Percentiles rank a stretch among this genome's conserved stretches.
Conservation (phyloP, 2,329 filamentous ascomycete genomes). For the Plectosphaerella plurivora region DNA sequence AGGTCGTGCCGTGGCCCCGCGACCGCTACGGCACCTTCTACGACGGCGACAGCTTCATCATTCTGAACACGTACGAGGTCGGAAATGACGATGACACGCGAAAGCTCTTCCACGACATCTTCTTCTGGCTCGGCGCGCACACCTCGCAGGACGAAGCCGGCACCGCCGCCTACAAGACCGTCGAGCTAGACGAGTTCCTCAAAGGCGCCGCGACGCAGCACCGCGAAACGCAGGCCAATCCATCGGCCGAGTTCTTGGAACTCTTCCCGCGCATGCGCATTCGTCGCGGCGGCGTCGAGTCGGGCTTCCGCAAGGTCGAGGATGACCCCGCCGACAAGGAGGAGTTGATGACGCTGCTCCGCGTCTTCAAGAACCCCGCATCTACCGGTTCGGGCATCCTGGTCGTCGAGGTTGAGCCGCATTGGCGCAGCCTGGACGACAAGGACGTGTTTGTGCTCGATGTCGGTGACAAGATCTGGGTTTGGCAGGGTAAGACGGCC, state of each 20-base stretch:
- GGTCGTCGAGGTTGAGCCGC: constrained; percentile 60
- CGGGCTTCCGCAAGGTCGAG: constrained; percentile 62
- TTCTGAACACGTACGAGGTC: constrained; percentile 55
- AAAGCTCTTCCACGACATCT: constrained; percentile 58
- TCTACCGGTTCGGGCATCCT: constrained; percentile 44
- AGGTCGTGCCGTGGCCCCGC: constrained; percentile 57
- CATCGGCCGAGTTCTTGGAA: constrained; percentile 54
- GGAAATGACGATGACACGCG: constrained; percentile 35
- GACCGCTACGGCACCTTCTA: constrained; percentile 56
- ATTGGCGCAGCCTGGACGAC: constrained; percentile 59
- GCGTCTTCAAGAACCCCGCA: constrained; percentile 57
- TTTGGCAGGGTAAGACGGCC: constrained; percentile 63
- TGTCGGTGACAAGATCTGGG: constrained; percentile 59
- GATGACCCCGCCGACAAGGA: constrained; percentile 29
- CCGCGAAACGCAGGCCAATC: constrained; percentile 56
- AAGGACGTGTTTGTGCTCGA: constrained; percentile 64
- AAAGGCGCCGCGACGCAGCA: constrained; percentile 58
- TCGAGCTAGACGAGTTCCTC: constrained; percentile 65
- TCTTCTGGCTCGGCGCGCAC: constrained; percentile 65
- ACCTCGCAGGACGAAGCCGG: constrained; percentile 67
- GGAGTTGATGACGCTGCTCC: constrained; percentile 48
- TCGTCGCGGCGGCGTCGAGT: constrained; percentile 53
- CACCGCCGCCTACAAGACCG: constrained; percentile 66
- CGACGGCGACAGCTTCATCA: constrained; percentile 65
- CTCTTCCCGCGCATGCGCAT: constrained; percentile 60